Percentiles rank a stretch among this genome's conserved stretches.
These are phyloP conservation scores for Ganoderma lingzhi DNA, from an alignment of 1,284 basidiomycete species.

Conservation along the genomic window DNA sequence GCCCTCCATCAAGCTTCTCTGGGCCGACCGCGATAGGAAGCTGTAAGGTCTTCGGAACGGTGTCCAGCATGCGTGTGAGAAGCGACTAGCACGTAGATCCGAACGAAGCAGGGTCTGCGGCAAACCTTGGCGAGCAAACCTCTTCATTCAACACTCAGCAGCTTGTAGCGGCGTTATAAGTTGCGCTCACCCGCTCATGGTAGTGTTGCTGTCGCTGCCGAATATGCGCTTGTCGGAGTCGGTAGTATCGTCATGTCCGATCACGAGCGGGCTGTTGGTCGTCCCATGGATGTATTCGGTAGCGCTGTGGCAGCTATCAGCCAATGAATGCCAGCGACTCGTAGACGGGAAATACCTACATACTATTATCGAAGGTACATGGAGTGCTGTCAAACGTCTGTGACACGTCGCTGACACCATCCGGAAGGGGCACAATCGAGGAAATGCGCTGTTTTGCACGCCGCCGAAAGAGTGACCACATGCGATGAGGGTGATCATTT, in stretches of 20 bases:
- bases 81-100: constrained; percentile 30
- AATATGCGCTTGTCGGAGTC: constrained; percentile 37
- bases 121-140: not conserved
- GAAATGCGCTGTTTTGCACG: constrained; percentile 39
- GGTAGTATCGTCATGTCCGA: constrained; percentile 27
- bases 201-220: constrained; percentile 36
- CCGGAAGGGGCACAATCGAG: constrained; percentile 31
- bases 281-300: constrained; percentile 32
- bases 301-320: constrained; percentile 20
- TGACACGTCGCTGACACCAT: constrained; percentile 17
- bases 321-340: not conserved
- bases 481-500: constrained; percentile 39
- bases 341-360: constrained; percentile 16
- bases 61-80: constrained; percentile 39
- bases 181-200: constrained; percentile 29
- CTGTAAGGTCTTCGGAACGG: constrained; percentile 34
- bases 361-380: constrained; percentile 29
- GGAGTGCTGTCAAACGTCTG: constrained; percentile 29
- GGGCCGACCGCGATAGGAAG: too few relatives aligned
- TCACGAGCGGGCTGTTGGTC: constrained; percentile 33
- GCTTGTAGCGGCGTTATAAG: not conserved
- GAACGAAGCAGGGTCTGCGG: constrained; percentile 18
- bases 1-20: too few relatives aligned
- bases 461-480: constrained; percentile 41
- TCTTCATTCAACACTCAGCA: not conserved